A percentile compares a stretch with the other conserved stretches of the same genome.
Conservation (phyloP, 306 rosid species). For the Quillaja saponaria region DNA sequence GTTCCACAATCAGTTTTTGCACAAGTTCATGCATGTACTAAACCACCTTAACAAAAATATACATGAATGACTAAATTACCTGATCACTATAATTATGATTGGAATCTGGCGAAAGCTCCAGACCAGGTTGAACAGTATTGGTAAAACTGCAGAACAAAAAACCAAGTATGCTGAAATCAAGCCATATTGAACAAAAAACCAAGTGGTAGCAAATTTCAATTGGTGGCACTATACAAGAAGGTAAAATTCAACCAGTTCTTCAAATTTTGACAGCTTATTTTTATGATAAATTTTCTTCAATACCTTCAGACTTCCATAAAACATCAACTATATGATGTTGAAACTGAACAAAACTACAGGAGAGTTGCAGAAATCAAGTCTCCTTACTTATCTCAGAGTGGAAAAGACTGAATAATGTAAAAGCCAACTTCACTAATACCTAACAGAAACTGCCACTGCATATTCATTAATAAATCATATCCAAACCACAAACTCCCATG, state of each 20-base stretch:
- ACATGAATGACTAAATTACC: constrained; percentile 39
- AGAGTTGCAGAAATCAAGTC: background rate
- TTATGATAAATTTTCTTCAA: background rate
- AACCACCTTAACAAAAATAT: constrained; percentile 30
- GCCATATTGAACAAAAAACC: constrained; percentile 13
- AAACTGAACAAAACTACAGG: background rate
- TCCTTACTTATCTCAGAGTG: background rate
- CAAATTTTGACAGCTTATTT: too few relatives aligned
- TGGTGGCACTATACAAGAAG: background rate
- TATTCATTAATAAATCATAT: background rate
- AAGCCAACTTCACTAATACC: too few relatives aligned
- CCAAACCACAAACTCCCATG: too few relatives aligned
- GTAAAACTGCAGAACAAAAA: constrained; percentile 49
- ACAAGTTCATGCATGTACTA: constrained; percentile 15
- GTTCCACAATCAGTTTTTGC: constrained; percentile 7
- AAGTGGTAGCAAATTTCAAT: constrained; percentile 26
- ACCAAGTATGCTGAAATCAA: constrained; percentile 15
- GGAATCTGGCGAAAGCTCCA: constrained; percentile 59
- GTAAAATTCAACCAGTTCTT: too few relatives aligned
- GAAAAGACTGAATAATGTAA: background rate
- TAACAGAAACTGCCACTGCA: background rate
- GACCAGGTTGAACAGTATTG: constrained; percentile 32
- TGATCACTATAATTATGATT: constrained; percentile 42
- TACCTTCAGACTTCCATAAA: background rate
- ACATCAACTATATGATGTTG: background rate